Conservation (phyloP, 345 rosid genomes). For the Murraya paniculata region DNA sequence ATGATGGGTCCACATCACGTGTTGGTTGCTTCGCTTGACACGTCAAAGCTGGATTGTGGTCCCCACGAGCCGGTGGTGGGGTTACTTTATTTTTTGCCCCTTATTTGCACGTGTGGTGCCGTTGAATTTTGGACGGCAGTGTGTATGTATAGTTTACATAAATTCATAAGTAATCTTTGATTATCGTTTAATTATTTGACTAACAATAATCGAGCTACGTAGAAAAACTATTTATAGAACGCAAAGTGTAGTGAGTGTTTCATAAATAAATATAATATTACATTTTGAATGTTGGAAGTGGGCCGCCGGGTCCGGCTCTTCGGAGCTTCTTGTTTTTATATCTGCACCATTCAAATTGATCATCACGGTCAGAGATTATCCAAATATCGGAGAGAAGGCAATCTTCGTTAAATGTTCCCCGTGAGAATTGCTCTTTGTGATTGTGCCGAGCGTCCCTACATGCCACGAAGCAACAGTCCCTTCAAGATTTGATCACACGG, state of each 20-base stretch:
- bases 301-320: background rate
- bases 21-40: slow-evolving; percentile 6
- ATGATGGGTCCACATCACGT: slow-evolving; percentile 20
- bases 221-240: too few species aligned
- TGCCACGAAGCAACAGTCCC: background rate
- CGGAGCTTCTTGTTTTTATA: background rate
- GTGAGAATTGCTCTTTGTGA: background rate
- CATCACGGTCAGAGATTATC: slow-evolving; percentile 23
- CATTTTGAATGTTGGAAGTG: background rate
- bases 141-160: too few species aligned
- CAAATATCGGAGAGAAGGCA: slow-evolving; percentile 14
- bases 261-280: too few species aligned
- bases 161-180: too few species aligned
- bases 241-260: too few species aligned
- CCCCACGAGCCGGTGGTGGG: background rate
- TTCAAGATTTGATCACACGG: background rate
- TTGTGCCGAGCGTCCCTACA: background rate
- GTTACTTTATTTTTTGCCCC: background rate
- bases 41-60: background rate
- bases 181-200: too few species aligned
- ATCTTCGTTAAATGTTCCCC: background rate
- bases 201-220: too few species aligned
- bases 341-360: slow-evolving; percentile 30
- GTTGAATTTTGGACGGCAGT: too few species aligned
- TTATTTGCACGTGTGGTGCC: slow-evolving; percentile 28